Evolutionary conservation across 768 basidiomycete species (phyloP).

Genomic region (Clavulina sp.): DNA sequence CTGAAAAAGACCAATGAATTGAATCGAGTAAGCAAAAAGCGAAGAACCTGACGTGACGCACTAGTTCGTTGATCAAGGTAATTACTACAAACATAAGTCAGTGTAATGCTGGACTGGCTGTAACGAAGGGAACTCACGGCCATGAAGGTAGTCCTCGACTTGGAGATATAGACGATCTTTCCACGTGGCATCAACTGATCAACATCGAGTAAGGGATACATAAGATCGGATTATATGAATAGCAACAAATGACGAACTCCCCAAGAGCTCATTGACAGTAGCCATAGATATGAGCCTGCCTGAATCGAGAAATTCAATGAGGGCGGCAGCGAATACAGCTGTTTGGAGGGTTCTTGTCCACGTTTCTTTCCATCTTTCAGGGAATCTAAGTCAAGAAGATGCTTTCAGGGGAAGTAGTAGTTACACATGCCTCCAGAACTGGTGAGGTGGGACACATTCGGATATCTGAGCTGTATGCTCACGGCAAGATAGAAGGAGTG

Average conservation of each 20-base stretch:
- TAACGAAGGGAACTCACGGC: neutral
- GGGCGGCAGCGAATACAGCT: conserved; percentile 7
- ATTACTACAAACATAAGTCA: conserved; percentile 3
- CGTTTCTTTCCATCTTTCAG: conserved; percentile 10
- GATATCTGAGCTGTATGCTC: conserved; percentile 3
- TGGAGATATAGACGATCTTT: conserved; percentile 6
- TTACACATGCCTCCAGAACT: conserved; percentile 9
- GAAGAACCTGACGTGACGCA: neutral
- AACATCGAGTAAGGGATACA: neutral
- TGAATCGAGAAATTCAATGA: conserved; percentile 9
- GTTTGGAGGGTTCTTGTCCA: conserved; percentile 8
- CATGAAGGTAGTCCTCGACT: conserved; percentile 12
- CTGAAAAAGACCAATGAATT: neutral
- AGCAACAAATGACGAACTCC: conserved; percentile 4
- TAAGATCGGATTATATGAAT: neutral
- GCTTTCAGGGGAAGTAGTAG: neutral
- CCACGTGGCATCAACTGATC: conserved; percentile 10
- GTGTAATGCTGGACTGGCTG: neutral
- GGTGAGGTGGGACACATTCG: conserved; percentile 7
- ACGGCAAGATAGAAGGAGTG: conserved; percentile 1
- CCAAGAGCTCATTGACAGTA: conserved; percentile 1
- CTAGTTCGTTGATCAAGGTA: conserved; percentile 11
- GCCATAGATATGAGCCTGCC: conserved; percentile 9
- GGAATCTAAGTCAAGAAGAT: neutral
- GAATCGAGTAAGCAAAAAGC: neutral